Evolutionary conservation across 768 basidiomycete species (phyloP).

Genomic region (Coprinopsis sp.): DNA sequence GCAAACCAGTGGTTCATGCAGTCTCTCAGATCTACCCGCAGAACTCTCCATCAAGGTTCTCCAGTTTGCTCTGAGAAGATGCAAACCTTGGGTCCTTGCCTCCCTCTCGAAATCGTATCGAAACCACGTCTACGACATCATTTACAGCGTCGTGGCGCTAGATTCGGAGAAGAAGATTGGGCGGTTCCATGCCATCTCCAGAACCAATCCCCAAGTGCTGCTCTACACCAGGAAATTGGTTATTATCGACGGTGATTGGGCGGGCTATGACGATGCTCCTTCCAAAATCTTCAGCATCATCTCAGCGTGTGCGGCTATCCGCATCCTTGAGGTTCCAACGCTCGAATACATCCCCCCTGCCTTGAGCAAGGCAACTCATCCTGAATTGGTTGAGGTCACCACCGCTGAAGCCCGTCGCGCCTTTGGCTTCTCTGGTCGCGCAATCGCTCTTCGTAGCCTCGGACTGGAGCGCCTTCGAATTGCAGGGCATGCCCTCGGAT

Average conservation of each 20-base stretch:
- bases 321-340: constrained; percentile 25
- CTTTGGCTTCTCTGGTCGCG: too few relatives aligned
- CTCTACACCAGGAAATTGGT: constrained; percentile 33
- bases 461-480: constrained; percentile 36
- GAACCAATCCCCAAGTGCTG: constrained; percentile 25
- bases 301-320: constrained; percentile 28
- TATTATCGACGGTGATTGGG: too few relatives aligned
- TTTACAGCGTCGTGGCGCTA: constrained; percentile 38
- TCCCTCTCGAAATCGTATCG: constrained; percentile 26
- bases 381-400: too few relatives aligned
- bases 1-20: constrained; percentile 13
- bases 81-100: constrained; percentile 27
- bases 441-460: too few relatives aligned
- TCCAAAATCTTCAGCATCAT: constrained; percentile 25
- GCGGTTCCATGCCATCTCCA: constrained; percentile 33
- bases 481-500: constrained; percentile 33
- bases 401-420: too few relatives aligned
- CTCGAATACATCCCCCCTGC: constrained; percentile 14
- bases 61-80: constrained; percentile 27
- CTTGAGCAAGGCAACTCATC: constrained; percentile 8
- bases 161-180: constrained; percentile 22
- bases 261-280: constrained; percentile 2
- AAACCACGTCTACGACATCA: constrained; percentile 27
- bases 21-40: constrained; percentile 30
- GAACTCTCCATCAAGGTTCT: constrained; percentile 36